These are phyloP conservation scores for Chlorella sorokiniana DNA, from an alignment of 139 green algal species.

Conservation along the genomic window DNA sequence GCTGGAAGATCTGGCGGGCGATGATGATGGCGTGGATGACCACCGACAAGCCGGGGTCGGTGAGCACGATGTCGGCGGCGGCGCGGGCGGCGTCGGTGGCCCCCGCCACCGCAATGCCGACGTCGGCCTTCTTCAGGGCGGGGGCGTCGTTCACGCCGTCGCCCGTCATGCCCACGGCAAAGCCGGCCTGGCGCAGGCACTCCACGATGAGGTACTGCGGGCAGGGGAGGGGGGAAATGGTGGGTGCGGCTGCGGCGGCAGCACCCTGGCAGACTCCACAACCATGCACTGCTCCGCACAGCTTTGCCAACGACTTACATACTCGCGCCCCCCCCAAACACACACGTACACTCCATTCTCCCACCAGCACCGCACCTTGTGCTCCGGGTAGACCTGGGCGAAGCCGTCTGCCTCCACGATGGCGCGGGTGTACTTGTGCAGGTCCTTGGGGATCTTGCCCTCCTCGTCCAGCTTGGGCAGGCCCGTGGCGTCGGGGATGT, in stretches of 20 bases:
- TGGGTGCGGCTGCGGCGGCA: not conserved
- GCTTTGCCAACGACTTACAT: no score
- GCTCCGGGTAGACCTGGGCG: conserved; percentile 60
- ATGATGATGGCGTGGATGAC: conserved; percentile 82
- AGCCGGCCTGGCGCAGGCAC: conserved; percentile 66
- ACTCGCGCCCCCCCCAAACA: no score
- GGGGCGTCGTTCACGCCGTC: conserved; percentile 93
- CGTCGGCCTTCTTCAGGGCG: conserved; percentile 83
- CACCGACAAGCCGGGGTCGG: conserved; percentile 73
- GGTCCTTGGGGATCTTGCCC: conserved; percentile 73
- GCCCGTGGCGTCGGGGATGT: conserved; percentile 70
- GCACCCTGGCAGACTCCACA: not conserved
- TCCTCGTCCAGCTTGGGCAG: conserved; percentile 67
- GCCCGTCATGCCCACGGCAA: conserved; percentile 86
- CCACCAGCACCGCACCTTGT: conserved; percentile 22
- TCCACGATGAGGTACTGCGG: conserved; percentile 78
- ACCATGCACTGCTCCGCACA: not conserved
- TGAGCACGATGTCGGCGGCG: conserved; percentile 92
- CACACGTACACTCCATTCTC: not conserved
- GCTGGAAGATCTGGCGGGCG: conserved; percentile 79
- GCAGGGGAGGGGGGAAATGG: not conserved
- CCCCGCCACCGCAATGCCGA: conserved; percentile 82
- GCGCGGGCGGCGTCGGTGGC: conserved; percentile 86
- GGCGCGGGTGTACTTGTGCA: conserved; percentile 72
- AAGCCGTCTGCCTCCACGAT: conserved; percentile 86